These are phyloP conservation scores for Chrysanthemum seticuspe DNA, from an alignment of 129 eudicot genomes.

Conservation along the genomic window DNA sequence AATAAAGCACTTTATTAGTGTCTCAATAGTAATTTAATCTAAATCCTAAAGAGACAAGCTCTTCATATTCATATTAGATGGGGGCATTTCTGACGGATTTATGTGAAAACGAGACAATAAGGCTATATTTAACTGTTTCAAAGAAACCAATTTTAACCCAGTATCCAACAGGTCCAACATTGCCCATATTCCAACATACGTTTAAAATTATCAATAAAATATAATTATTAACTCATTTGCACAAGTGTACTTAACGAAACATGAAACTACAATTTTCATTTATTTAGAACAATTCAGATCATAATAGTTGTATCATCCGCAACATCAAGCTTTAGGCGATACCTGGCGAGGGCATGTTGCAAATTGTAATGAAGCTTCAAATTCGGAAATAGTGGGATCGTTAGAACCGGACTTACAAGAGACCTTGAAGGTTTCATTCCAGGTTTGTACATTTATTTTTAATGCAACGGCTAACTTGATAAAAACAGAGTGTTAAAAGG, in stretches of 20 bases:
- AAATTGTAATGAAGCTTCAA: no score
- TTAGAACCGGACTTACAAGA: conserved; percentile 92
- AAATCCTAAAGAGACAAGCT: not conserved
- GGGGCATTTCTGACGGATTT: not conserved
- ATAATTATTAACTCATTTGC: not conserved
- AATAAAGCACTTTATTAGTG: not conserved
- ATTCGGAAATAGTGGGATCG: no score
- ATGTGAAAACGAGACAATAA: not conserved
- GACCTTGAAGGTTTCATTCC: conserved; percentile 90
- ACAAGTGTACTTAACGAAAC: not conserved
- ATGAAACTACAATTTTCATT: not conserved
- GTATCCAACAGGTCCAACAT: no score
- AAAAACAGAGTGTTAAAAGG: not conserved
- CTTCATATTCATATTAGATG: not conserved
- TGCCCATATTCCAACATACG: not conserved
- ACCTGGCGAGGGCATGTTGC: no score
- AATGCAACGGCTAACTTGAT: no score
- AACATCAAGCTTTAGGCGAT: no score
- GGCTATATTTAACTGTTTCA: no score
- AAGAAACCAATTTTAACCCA: no score
- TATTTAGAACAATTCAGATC: not conserved
- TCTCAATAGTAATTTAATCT: not conserved
- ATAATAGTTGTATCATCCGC: no score
- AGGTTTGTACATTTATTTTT: conserved; percentile 41
- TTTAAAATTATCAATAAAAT: not conserved